A percentile compares a stretch with the other conserved stretches of the same genome.
Conservation (phyloP, 208 protist genomes). For the Leishmania tarentolae region DNA sequence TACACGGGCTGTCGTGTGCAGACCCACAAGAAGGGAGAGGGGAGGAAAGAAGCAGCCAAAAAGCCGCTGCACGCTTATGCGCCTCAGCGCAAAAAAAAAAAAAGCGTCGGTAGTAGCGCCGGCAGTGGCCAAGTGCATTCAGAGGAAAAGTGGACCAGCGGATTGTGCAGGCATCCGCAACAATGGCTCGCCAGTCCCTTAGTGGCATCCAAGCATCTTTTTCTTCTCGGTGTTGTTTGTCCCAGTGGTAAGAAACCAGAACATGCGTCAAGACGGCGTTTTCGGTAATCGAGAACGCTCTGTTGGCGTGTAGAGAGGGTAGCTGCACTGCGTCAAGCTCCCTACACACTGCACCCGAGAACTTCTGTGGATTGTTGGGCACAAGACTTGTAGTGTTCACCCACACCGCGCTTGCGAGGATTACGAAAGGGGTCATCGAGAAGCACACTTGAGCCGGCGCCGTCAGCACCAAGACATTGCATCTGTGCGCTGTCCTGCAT, state of each 20-base stretch:
- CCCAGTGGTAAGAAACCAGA: not conserved
- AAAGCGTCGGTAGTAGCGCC: too few species aligned
- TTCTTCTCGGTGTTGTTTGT: not conserved
- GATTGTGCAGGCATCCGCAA: not conserved
- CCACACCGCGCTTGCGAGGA: conserved; percentile 23
- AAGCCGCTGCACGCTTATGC: not conserved
- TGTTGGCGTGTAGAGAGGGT: not conserved
- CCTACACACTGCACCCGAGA: conserved; percentile 6
- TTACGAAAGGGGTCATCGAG: conserved; percentile 45
- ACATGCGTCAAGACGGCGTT: not conserved
- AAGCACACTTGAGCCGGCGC: conserved; percentile 20
- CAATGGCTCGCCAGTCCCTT: not conserved
- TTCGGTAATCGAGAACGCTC: not conserved
- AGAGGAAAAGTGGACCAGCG: not conserved
- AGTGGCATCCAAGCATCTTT: not conserved
- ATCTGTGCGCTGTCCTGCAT: conserved; percentile 36
- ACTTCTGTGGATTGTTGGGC: not conserved
- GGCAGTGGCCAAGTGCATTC: not conserved
- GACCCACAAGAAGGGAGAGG: not conserved
- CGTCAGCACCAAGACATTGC: conserved; percentile 43
- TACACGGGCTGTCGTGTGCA: not conserved
- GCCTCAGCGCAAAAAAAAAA: not conserved
- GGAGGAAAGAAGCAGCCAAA: not conserved
- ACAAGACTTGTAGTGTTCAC: conserved; percentile 47
- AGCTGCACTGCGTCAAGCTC: not conserved